Base-by-base conservation (phyloP, 2,329 filamentous ascomycete species). In the Clonostachys chloroleuca region DNA sequence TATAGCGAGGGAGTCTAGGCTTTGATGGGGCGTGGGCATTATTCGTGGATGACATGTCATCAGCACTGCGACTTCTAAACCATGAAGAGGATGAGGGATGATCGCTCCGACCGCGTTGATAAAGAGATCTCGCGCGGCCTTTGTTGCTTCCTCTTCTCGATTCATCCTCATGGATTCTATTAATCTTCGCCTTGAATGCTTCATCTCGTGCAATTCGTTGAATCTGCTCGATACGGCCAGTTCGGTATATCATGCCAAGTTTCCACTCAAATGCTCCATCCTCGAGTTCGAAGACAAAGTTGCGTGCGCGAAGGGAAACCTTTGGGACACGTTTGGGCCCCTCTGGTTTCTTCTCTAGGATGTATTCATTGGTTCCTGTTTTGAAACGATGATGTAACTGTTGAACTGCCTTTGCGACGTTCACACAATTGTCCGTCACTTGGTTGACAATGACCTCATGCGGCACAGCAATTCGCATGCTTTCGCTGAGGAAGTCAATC, bases 251-350 rank as follows among this genome's bases (percentile, higher is more conserved):
- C 60, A 91, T 84, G 14, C 92, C 90, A 10, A 99, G 74, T 62
- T 96, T 97, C 89, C 92, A 99, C 64, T 99, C 94, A 59, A 99
- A 99, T 0, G 89, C 86, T 44, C 94, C 92, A 62, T 99, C 94
- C 67, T 99, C 94, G 35, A 99, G 75, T 60, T 97, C 92, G 49
- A 99, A 92, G 3, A 96, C 70, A 20, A 99, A 75, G 6, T 87
- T 88, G 56, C 88, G 87, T 47, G 86, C 87, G 45, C 91, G 83
- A 10, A 99, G 55, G 0, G 91, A 92, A 18, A 99, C 74, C 59
- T 89, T 92, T 2, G 94, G 94, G 0, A 99, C 84, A 42, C 81
- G 74, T 63, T 95, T 97, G 1, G 95, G 90, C 0, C 79, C 85
- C 65, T 96, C 90, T 0, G 94, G 90, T 10, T 80, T 78, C 66